A percentile compares a stretch with the other conserved stretches of the same genome.
Evolutionary conservation across 805 yeast species (phyloP).

Genomic region (Clavispora vitiphila): DNA sequence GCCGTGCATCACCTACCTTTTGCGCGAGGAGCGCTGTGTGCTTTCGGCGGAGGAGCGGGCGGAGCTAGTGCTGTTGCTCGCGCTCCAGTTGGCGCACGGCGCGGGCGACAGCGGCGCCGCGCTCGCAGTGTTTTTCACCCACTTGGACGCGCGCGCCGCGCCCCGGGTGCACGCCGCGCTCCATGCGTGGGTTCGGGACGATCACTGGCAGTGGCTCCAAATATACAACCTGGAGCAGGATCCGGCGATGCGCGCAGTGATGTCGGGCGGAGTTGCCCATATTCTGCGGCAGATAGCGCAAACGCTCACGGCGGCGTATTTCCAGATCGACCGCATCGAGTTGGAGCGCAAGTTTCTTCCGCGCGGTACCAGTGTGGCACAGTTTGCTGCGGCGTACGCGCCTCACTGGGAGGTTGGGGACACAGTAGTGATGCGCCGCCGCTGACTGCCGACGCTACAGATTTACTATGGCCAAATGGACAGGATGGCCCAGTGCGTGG

Average conservation of each 20-base stretch:
- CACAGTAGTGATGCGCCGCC: slow-evolving; percentile 19
- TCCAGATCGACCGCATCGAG: slow-evolving; percentile 25
- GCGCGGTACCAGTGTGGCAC: slow-evolving; percentile 15
- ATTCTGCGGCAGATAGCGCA: slow-evolving; percentile 29
- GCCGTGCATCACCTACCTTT: slow-evolving; percentile 45
- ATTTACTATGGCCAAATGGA: too few species aligned
- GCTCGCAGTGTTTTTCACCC: slow-evolving; percentile 23
- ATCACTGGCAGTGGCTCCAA: slow-evolving; percentile 27
- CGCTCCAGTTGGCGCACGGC: slow-evolving; percentile 43
- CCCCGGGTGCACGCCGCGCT: slow-evolving; percentile 13
- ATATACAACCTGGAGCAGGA: slow-evolving; percentile 30
- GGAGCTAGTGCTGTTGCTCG: slow-evolving; percentile 39
- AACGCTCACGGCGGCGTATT: slow-evolving; percentile 30
- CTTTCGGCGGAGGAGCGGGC: slow-evolving; percentile 21
- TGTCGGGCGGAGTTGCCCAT: slow-evolving; percentile 38
- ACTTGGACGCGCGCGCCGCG: slow-evolving; percentile 17
- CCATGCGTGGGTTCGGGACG: slow-evolving; percentile 24
- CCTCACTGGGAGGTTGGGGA: slow-evolving; percentile 30
- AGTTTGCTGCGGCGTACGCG: slow-evolving; percentile 17
- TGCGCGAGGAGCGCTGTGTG: slow-evolving; percentile 17
- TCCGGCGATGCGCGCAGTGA: slow-evolving; percentile 27
- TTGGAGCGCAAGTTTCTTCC: slow-evolving; percentile 27
- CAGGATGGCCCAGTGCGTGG: too few species aligned
- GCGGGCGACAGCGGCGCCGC: slow-evolving; percentile 29
- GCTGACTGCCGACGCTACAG: background rate